Conservation (phyloP, 1,284 basidiomycete species). For the Papiliotrema nemorosa region DNA sequence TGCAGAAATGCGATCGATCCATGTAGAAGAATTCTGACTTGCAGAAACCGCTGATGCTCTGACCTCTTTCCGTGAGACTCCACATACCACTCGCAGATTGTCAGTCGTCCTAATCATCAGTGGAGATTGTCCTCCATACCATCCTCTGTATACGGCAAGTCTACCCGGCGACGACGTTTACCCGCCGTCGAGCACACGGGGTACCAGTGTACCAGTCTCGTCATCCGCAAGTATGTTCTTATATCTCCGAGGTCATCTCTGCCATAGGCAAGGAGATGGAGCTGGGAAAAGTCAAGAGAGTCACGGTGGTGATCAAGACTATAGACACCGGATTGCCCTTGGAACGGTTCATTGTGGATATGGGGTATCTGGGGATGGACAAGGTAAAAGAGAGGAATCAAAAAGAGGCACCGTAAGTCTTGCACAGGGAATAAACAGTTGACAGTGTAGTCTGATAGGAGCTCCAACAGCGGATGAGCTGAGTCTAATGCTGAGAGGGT, state of each 20-base stretch:
- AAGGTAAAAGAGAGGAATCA: constrained; percentile 65
- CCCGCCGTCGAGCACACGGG: constrained; percentile 80
- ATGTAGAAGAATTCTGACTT: constrained; percentile 3
- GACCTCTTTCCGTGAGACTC: constrained; percentile 36
- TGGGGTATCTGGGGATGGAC: constrained; percentile 64
- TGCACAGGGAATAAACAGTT: neutral
- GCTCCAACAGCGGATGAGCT: constrained; percentile 52
- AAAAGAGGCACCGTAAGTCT: constrained; percentile 45
- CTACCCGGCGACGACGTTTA: constrained; percentile 83
- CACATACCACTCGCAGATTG: neutral
- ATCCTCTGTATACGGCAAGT: constrained; percentile 85
- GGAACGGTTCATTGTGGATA: constrained; percentile 62
- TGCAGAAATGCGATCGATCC: neutral
- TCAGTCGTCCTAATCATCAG: constrained; percentile 49
- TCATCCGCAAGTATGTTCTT: constrained; percentile 79
- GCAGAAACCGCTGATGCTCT: constrained; percentile 39
- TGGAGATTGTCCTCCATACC: constrained; percentile 88
- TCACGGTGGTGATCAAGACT: constrained; percentile 66
- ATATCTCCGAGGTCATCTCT: constrained; percentile 75
- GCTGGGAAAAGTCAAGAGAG: constrained; percentile 23
- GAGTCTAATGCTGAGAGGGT: constrained; percentile 74
- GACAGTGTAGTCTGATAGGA: constrained; percentile 13
- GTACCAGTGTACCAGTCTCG: constrained; percentile 87
- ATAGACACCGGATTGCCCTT: constrained; percentile 57
- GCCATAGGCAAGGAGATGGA: constrained; percentile 69